A percentile compares a stretch with the other conserved stretches of the same genome.
phyloP scores from a whole-genome alignment of 306 rosid species.

The Cercis canadensis region DNA sequence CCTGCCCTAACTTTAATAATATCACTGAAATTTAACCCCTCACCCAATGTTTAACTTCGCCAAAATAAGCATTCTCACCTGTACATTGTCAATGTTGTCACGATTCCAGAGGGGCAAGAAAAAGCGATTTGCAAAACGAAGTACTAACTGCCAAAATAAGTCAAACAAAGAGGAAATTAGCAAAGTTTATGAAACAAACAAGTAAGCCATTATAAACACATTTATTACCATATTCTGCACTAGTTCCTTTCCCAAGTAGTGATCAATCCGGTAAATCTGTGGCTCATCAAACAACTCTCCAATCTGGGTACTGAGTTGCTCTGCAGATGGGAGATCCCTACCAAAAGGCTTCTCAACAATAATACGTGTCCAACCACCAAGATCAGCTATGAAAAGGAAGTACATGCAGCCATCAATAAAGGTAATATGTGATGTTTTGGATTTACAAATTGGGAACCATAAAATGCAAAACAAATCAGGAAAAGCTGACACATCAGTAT shows the following conservation, averaged over 20 bases:
- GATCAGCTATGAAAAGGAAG: conserved; percentile 67
- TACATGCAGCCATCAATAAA: conserved; percentile 40
- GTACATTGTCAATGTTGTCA: conserved; percentile 90
- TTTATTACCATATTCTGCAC: conserved; percentile 92
- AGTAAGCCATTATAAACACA: conserved; percentile 26
- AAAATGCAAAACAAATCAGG: conserved; percentile 4
- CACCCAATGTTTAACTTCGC: conserved; percentile 25
- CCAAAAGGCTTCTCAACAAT: conserved; percentile 99
- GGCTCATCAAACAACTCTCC: conserved; percentile 88
- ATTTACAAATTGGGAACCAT: conserved; percentile 8
- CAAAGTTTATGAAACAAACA: conserved; percentile 33
- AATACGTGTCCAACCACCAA: conserved; percentile 97
- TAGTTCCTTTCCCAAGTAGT: conserved; percentile 94
- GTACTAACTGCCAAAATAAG: conserved; percentile 78
- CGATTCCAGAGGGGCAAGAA: conserved; percentile 98
- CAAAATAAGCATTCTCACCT: conserved; percentile 62
- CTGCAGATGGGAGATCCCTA: conserved; percentile 89
- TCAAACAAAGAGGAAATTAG: conserved; percentile 44
- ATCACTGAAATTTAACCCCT: conserved; percentile 19
- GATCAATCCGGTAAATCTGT: conserved; percentile 96
- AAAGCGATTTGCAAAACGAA: conserved; percentile 94
- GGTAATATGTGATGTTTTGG: conserved; percentile 17
- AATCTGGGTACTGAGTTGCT: conserved; percentile 81
- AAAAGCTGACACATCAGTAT: conserved; percentile 16
- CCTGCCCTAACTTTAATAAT: conserved; percentile 24